Evolutionary conservation across 805 yeast genomes (phyloP).

Genomic region (Lachancea waltii): DNA sequence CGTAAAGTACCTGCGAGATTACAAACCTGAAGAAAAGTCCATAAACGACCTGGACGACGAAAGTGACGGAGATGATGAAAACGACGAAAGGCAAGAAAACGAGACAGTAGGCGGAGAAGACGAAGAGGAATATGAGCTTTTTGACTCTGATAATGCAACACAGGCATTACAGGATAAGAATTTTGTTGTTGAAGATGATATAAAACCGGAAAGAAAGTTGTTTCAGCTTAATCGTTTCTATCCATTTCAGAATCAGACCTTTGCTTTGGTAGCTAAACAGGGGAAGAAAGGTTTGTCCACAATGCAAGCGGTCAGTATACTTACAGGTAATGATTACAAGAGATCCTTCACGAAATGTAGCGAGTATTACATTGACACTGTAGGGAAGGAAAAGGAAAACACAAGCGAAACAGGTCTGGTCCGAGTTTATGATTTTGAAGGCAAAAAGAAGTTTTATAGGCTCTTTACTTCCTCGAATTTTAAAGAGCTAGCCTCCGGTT

Average conservation of each 20-base stretch:
- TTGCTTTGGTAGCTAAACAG: conserved; percentile 38
- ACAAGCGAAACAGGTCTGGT: conserved; percentile 38
- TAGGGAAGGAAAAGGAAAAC: conserved; percentile 29
- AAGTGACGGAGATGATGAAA: conserved; percentile 22
- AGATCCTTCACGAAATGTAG: conserved; percentile 47
- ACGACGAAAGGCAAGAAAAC: conserved; percentile 26
- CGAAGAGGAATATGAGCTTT: conserved; percentile 29
- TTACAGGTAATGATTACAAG: conserved; percentile 51
- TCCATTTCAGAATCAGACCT: conserved; percentile 62
- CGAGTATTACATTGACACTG: conserved; percentile 42
- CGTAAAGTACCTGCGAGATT: conserved; percentile 39
- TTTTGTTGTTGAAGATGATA: conserved; percentile 21
- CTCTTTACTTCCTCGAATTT: conserved; percentile 46
- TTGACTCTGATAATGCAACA: conserved; percentile 25
- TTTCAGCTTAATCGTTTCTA: conserved; percentile 43
- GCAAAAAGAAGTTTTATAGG: conserved; percentile 66
- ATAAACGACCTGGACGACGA: conserved; percentile 24
- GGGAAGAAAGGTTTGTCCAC: conserved; percentile 52
- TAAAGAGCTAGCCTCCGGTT: conserved; percentile 17
- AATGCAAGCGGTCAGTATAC: conserved; percentile 41
- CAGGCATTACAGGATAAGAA: conserved; percentile 24
- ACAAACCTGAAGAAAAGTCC: conserved; percentile 26
- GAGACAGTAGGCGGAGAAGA: conserved; percentile 29
- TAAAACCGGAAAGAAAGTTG: conserved; percentile 8
- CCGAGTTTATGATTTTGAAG: conserved; percentile 64